Base-by-base conservation (phyloP, 352 stramenopile genomes). In the Phytophthora pluvialis region DNA sequence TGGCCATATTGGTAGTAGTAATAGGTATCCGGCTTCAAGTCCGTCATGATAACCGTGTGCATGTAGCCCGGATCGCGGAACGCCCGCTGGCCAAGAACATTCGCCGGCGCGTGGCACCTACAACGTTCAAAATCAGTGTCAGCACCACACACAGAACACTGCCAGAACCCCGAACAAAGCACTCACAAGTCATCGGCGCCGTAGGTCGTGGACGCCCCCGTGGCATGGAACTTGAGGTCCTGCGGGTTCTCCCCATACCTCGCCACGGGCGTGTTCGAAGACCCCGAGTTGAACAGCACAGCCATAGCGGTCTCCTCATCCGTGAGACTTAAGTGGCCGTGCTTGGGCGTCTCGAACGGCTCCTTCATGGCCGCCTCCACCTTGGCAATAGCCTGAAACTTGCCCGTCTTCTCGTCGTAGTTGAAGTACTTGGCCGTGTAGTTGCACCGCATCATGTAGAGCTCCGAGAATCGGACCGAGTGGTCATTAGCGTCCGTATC, bases 401-500 rank as follows among this genome's bases (percentile, higher is more conserved):
- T 46, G 15, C 49, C 50, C 28, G 33, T 48, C 28, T 50, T 44
- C 3, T 56, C 40, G 13, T 73, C 55, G 52, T 78, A 86, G 8
- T 77, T 73, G 26, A 80, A 90, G 50, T 92, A 93, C 40, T 75
- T 60, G 11, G 65, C 81, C 7, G 64, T 82, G 66, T 93, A 93
- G 38, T 80, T 80, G 57, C 83, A 93, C 10, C 85, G 69, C 65
- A 93, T 69, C 83, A 90, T 90, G 45, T 82, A 87, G n/a, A 93
- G 55, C 7, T 67, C 67, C 26, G 68, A 70, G 58, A 94, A 94
- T 16, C 80, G 63, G 26, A 92, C 77, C 2, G 80, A 91, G 35
- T 67, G 65, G 2, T 59, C 49, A 5, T 57, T 62, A 1, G 63
- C 59, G 15, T 82, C 69, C 4, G 32, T 43, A 4, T 80, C 69